A percentile compares a stretch with the other conserved stretches of the same genome.
phyloP scores from a whole-genome alignment of 106 monocot genomes.

The Phalaenopsis aphrodite region DNA sequence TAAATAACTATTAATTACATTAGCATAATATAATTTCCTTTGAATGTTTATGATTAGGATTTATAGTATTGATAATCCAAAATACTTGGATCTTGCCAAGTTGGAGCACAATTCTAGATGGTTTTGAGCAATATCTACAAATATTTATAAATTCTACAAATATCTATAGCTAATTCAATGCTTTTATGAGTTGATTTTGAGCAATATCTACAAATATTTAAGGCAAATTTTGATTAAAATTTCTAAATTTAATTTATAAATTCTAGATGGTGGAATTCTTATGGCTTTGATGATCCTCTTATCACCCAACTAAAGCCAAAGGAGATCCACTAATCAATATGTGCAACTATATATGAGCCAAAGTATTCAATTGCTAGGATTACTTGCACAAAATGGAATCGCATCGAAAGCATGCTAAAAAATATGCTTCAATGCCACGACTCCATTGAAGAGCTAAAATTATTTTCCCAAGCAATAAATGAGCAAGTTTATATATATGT shows the following conservation, averaged over 20 bases:
- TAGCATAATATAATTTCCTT: no score
- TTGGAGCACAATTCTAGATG: no score
- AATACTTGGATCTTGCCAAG: no score
- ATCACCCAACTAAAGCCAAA: constrained; percentile 10
- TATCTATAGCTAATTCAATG: constrained; percentile 18
- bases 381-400: constrained; percentile 13
- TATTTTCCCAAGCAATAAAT: constrained; percentile 17
- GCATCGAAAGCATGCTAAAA: constrained; percentile 17
- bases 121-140: no score
- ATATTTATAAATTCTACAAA: no score
- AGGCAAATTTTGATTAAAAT: not conserved
- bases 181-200: constrained; percentile 14
- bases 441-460: constrained; percentile 14
- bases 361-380: constrained; percentile 7
- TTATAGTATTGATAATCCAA: no score
- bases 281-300: constrained; percentile 10
- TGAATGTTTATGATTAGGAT: no score
- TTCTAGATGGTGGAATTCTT: constrained; percentile 24
- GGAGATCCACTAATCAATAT: constrained; percentile 13
- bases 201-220: not conserved
- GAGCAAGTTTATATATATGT: not conserved
- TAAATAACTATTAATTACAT: no score
- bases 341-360: constrained; percentile 9
- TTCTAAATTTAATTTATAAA: not conserved
- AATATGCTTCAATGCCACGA: constrained; percentile 17